These are phyloP conservation scores for Phanerochaete sordida DNA, from an alignment of 768 basidiomycete genomes.

Conservation along the genomic window DNA sequence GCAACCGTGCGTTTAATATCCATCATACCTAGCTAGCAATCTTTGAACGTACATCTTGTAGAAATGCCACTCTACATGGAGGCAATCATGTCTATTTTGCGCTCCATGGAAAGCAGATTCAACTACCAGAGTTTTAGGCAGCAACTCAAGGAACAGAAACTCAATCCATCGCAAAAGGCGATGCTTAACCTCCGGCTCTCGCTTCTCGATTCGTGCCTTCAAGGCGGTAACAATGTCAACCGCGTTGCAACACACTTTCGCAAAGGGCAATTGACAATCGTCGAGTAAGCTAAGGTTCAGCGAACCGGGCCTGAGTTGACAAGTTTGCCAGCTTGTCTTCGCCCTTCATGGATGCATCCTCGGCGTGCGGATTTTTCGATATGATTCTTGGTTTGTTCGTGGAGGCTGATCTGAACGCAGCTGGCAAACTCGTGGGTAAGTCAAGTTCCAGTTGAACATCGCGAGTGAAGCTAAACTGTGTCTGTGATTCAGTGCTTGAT, in stretches of 20 bases:
- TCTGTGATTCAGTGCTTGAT: conserved; percentile 63
- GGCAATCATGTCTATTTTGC: conserved; percentile 50
- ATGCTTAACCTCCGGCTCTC: conserved; percentile 63
- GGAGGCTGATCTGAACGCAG: conserved; percentile 46
- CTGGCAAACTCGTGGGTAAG: conserved; percentile 54
- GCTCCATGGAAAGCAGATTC: conserved; percentile 60
- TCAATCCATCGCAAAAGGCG: conserved; percentile 53
- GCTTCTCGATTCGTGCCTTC: conserved; percentile 55
- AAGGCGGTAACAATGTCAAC: conserved; percentile 19
- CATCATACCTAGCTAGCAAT: background rate
- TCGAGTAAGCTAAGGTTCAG: conserved; percentile 35
- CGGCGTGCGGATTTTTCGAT: conserved; percentile 70
- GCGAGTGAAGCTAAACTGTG: too few species aligned
- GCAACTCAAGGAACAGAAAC: conserved; percentile 46
- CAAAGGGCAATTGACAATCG: conserved; percentile 57
- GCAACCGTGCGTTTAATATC: conserved; percentile 34
- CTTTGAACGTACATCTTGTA: conserved; percentile 25
- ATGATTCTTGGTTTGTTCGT: conserved; percentile 65
- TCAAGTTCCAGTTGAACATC: too few species aligned
- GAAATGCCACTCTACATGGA: conserved; percentile 54
- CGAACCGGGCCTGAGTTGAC: background rate
- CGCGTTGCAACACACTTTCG: conserved; percentile 38
- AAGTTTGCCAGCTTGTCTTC: conserved; percentile 44
- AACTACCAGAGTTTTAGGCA: conserved; percentile 46
- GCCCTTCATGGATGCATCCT: conserved; percentile 64